A percentile compares a stretch with the other conserved stretches of the same genome.
These are phyloP conservation scores for Tulasnella sp. DNA, from an alignment of 768 basidiomycete genomes.

Conservation along the genomic window DNA sequence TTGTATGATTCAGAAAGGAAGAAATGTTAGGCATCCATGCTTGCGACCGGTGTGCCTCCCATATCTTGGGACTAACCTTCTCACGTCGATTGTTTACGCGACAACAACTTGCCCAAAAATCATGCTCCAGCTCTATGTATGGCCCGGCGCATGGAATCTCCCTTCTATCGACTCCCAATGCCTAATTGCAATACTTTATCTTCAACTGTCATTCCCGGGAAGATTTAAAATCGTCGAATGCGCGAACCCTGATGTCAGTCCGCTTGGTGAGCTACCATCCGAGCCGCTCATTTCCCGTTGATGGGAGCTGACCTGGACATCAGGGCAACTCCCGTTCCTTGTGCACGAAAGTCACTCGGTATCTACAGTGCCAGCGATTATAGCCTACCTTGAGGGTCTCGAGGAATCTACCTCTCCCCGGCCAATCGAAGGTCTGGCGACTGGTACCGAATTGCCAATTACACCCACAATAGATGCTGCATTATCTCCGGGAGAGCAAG, in stretches of 20 bases:
- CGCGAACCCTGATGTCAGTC: constrained; percentile 62
- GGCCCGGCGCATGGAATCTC: constrained; percentile 59
- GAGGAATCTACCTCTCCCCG: constrained; percentile 22
- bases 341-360: constrained; percentile 48
- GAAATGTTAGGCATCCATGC: background rate
- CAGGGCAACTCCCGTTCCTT: constrained; percentile 68
- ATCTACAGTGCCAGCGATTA: constrained; percentile 51
- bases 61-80: background rate
- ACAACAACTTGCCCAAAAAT: background rate
- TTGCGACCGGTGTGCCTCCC: background rate
- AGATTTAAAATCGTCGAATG: constrained; percentile 55
- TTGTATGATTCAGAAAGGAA: background rate
- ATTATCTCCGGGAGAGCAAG: constrained; percentile 41
- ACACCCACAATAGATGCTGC: constrained; percentile 40
- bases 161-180: constrained; percentile 61
- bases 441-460: constrained; percentile 26
- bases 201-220: constrained; percentile 63
- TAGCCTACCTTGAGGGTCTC: constrained; percentile 55
- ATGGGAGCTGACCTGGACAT: background rate
- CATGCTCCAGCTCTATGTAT: constrained; percentile 46
- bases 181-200: constrained; percentile 56
- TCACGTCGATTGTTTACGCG: constrained; percentile 6
- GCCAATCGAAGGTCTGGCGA: constrained; percentile 23
- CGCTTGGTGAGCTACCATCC: constrained; percentile 49
- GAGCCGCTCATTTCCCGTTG: background rate